Conservation (phyloP, 169 alveolate genomes). For the Cryptosporidium meleagridis region DNA sequence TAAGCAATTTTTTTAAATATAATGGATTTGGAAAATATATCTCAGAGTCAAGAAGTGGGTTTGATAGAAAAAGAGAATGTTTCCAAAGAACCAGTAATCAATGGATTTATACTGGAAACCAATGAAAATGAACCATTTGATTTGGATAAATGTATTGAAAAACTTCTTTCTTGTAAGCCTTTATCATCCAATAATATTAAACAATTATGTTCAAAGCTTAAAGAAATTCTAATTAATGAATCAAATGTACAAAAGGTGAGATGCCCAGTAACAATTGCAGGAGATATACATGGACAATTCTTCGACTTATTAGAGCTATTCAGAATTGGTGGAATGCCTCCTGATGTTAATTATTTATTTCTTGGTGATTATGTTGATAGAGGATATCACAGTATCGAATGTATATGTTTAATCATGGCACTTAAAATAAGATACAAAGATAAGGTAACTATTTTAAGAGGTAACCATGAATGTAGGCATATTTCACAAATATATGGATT, state of each 20-base stretch:
- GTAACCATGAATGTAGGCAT: slow-evolving; percentile 96
- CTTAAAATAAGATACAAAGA: slow-evolving; percentile 92
- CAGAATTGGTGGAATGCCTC: slow-evolving; percentile 91
- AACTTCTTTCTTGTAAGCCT: slow-evolving; percentile 81
- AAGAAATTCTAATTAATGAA: slow-evolving; percentile 87
- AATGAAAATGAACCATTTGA: slow-evolving; percentile 65
- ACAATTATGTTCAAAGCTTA: slow-evolving; percentile 82
- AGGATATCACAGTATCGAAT: slow-evolving; percentile 95
- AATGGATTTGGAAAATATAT: slow-evolving; percentile 32
- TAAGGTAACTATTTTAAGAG: slow-evolving; percentile 93
- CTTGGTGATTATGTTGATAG: slow-evolving; percentile 99
- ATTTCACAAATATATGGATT: slow-evolving; percentile 95
- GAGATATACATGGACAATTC: slow-evolving; percentile 98
- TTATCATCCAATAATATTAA: slow-evolving; percentile 80
- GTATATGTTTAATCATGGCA: slow-evolving; percentile 91
- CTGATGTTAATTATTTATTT: slow-evolving; percentile 96
- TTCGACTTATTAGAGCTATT: slow-evolving; percentile 95
- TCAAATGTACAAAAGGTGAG: slow-evolving; percentile 88
- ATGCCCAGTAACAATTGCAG: slow-evolving; percentile 94
- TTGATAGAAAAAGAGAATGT: background rate
- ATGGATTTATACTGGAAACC: slow-evolving; percentile 49
- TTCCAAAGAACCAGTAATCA: slow-evolving; percentile 32
- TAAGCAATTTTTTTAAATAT: background rate
- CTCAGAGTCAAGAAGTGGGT: slow-evolving; percentile 12
- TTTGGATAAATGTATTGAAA: slow-evolving; percentile 78